Evolutionary conservation across 768 basidiomycete genomes (phyloP).

Genomic region (Kwoniella shandongensis): DNA sequence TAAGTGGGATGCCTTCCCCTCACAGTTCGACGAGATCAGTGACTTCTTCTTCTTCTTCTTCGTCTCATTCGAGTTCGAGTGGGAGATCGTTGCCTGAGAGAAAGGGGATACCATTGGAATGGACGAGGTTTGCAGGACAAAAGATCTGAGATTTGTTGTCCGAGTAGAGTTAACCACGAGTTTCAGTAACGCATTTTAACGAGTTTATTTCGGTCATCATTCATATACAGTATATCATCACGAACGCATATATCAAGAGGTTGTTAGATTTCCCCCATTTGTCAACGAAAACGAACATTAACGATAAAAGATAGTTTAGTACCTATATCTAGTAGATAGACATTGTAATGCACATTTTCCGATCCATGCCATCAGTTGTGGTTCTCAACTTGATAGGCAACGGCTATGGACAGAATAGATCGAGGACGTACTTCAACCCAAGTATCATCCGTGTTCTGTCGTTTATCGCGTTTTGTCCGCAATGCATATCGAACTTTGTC

Average conservation of each 20-base stretch:
- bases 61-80: slow-evolving; percentile 2
- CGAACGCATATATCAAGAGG: neutral
- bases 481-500: no score
- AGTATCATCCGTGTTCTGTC: no score
- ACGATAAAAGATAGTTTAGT: neutral
- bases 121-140: slow-evolving; percentile 14
- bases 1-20: neutral
- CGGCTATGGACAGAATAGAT: no score
- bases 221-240: neutral
- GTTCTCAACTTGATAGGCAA: no score
- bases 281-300: neutral
- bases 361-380: no score
- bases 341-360: no score
- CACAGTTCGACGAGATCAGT: neutral
- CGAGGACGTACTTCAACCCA: no score
- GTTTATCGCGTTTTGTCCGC: no score
- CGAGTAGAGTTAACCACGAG: no score
- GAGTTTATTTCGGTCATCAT: neutral
- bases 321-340: no score
- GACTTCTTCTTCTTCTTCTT: neutral
- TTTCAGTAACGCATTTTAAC: no score
- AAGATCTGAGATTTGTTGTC: neutral
- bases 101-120: slow-evolving; percentile 15
- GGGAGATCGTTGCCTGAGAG: slow-evolving; percentile 16
- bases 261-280: neutral